phyloP scores from a whole-genome alignment of 2,329 filamentous ascomycete species.

The Arthrinium phaeospermum region DNA sequence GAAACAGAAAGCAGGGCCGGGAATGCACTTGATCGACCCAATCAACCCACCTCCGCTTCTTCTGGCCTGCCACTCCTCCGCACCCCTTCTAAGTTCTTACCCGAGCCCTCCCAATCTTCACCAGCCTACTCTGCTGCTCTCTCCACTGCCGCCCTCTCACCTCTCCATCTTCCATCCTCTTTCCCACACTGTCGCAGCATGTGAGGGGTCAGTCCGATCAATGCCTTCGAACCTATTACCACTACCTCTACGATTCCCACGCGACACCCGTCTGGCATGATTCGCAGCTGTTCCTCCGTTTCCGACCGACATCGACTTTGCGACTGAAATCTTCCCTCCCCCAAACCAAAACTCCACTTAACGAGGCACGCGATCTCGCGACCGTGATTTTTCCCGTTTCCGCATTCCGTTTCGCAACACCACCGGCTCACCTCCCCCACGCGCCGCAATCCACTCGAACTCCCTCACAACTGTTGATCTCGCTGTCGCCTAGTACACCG shows the following conservation, averaged over 20 bases:
- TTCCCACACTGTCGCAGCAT: neutral
- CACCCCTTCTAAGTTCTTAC: neutral
- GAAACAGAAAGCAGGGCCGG: neutral
- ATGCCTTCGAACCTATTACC: neutral
- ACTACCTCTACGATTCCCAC: neutral
- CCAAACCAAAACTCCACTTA: constrained; percentile 10
- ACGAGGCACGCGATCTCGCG: constrained; percentile 14
- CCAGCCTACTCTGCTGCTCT: neutral
- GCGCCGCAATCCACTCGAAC: constrained; percentile 9
- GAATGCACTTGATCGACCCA: neutral
- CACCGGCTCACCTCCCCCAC: neutral
- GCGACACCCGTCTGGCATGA: neutral
- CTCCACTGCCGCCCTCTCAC: neutral
- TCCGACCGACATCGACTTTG: neutral
- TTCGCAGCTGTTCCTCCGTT: neutral
- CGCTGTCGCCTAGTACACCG: neutral
- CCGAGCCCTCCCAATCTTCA: constrained; percentile 12
- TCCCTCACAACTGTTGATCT: neutral
- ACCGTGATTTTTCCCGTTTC: constrained; percentile 14
- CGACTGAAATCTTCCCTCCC: neutral
- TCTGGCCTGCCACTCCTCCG: neutral
- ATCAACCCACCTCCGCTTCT: constrained; percentile 9
- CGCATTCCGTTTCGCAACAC: neutral
- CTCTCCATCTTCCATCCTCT: constrained; percentile 1
- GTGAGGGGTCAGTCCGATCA: constrained; percentile 7